Evolutionary conservation across 2,329 filamentous ascomycete species (phyloP).

Genomic region (Aureobasidium sp.): DNA sequence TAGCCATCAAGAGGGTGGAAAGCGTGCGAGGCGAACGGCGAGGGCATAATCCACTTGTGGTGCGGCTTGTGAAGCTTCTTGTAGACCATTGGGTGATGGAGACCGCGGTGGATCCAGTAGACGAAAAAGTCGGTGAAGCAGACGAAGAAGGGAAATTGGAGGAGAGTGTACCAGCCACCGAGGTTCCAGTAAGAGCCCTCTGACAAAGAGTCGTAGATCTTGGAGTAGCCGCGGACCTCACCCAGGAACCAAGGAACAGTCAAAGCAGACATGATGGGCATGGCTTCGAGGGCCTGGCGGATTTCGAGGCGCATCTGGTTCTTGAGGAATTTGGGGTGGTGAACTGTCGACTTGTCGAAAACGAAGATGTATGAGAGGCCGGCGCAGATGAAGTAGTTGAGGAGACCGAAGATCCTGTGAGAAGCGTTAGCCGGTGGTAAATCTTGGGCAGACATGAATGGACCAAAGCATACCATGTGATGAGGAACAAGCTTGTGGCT

Average conservation of each 20-base stretch:
- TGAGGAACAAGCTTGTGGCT: slow-evolving; percentile 66
- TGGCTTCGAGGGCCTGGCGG: slow-evolving; percentile 63
- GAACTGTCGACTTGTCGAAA: slow-evolving; percentile 83
- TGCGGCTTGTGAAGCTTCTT: slow-evolving; percentile 91
- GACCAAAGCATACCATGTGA: slow-evolving; percentile 63
- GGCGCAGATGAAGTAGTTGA: slow-evolving; percentile 80
- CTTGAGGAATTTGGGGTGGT: slow-evolving; percentile 91
- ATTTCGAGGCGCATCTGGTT: slow-evolving; percentile 88
- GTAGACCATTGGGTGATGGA: slow-evolving; percentile 77
- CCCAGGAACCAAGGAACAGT: slow-evolving; percentile 74
- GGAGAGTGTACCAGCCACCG: slow-evolving; percentile 66
- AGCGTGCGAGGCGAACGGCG: slow-evolving; percentile 82
- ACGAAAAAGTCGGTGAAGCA: slow-evolving; percentile 83
- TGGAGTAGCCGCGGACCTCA: slow-evolving; percentile 78
- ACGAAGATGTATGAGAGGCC: slow-evolving; percentile 78
- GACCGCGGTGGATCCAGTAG: slow-evolving; percentile 83
- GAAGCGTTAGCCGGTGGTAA: slow-evolving; percentile 14
- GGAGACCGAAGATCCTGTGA: slow-evolving; percentile 71
- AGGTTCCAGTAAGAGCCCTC: slow-evolving; percentile 59
- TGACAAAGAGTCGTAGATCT: slow-evolving; percentile 67
- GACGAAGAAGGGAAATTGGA: slow-evolving; percentile 84
- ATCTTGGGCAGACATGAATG: neutral
- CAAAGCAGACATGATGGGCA: slow-evolving; percentile 76
- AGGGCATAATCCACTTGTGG: slow-evolving; percentile 99
- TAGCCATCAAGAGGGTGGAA: slow-evolving; percentile 94